Conservation (phyloP, 2,329 filamentous ascomycete species). For the Domatiomyces catenatus region DNA sequence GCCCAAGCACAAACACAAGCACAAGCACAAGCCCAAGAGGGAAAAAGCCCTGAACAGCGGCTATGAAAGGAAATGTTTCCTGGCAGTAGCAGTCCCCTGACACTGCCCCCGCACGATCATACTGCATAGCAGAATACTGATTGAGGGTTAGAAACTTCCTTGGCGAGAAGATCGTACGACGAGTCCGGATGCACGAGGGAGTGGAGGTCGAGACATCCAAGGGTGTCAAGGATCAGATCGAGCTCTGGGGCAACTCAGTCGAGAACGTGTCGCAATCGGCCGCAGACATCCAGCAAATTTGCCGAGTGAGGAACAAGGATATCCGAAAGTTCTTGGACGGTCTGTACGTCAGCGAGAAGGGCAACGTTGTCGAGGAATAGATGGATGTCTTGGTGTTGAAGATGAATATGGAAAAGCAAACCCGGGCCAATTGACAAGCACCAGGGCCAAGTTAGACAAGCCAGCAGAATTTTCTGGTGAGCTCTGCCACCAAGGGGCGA, state of each 20-base stretch:
- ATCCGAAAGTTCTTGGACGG: constrained; percentile 99
- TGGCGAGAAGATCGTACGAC: constrained; percentile 97
- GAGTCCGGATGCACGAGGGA: constrained; percentile 73
- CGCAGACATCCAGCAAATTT: constrained; percentile 99
- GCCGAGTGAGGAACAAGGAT: constrained; percentile 99
- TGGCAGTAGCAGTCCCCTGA: background rate
- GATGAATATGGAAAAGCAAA: background rate
- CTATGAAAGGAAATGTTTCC: background rate
- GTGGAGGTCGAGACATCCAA: constrained; percentile 82
- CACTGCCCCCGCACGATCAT: background rate
- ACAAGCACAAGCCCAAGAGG: background rate
- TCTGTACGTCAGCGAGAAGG: constrained; percentile 98
- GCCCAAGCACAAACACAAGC: background rate
- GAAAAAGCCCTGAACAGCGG: background rate
- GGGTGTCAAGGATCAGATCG: constrained; percentile 94
- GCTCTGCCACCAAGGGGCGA: background rate
- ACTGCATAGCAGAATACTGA: background rate
- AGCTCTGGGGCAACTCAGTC: constrained; percentile 83
- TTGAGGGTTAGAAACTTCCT: constrained; percentile 63
- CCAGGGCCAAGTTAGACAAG: background rate
- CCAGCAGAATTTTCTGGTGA: background rate
- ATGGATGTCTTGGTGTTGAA: constrained; percentile 2
- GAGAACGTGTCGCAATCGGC: constrained; percentile 96
- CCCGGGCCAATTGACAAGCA: background rate
- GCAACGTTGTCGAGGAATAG: constrained; percentile 63